These are phyloP conservation scores for Chromosphaera perkinsii DNA, from an alignment of 208 protist genomes.

Conservation along the genomic window DNA sequence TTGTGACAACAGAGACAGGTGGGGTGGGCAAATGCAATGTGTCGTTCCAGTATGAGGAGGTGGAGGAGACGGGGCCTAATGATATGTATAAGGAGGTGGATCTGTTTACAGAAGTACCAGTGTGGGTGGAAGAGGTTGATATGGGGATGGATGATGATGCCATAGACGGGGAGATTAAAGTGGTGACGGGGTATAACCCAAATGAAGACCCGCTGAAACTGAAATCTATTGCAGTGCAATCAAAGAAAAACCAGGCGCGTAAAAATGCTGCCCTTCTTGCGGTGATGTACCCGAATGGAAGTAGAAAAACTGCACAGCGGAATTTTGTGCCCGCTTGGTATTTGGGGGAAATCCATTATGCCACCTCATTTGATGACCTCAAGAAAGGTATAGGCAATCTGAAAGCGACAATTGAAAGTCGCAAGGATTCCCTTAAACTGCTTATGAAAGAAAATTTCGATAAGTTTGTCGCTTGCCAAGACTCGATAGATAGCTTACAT, in stretches of 20 bases:
- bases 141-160: too few species aligned
- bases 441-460: conserved; percentile 37
- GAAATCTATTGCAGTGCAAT: too few species aligned
- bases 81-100: conserved; percentile 1
- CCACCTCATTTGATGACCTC: background rate
- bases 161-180: too few species aligned
- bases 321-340: too few species aligned
- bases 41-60: conserved; percentile 17
- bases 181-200: too few species aligned
- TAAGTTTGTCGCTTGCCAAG: conserved; percentile 26
- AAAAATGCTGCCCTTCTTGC: too few species aligned
- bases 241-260: too few species aligned
- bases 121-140: too few species aligned
- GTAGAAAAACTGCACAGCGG: too few species aligned
- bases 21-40: conserved; percentile 5
- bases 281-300: too few species aligned
- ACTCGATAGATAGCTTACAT: conserved; percentile 6
- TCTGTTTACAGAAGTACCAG: too few species aligned
- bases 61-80: conserved; percentile 11
- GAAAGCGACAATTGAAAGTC: conserved; percentile 16
- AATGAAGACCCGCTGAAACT: too few species aligned
- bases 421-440: background rate
- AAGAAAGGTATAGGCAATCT: conserved; percentile 2
- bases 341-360: conserved; percentile 10
- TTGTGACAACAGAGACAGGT: conserved; percentile 16